These are phyloP conservation scores for Flammula alnicola DNA, from an alignment of 1,284 basidiomycete species.

Conservation along the genomic window DNA sequence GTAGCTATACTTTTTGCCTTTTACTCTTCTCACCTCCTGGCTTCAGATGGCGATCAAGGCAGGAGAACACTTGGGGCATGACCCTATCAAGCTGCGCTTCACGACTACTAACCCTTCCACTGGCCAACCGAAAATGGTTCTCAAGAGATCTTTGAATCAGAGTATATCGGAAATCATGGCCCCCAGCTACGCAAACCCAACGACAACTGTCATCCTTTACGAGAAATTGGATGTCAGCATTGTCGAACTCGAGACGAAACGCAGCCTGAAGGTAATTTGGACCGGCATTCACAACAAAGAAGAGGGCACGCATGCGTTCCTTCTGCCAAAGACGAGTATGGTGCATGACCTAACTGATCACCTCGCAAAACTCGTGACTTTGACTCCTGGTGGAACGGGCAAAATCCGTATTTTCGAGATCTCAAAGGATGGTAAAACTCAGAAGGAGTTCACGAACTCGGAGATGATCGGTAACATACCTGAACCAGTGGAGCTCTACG, in stretches of 20 bases:
- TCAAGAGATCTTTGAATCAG: slow-evolving; percentile 95
- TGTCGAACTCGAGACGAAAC: slow-evolving; percentile 98
- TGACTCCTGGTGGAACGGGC: slow-evolving; percentile 78
- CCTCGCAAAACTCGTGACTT: slow-evolving; percentile 81
- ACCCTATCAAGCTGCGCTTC: slow-evolving; percentile 97
- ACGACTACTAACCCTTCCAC: slow-evolving; percentile 94
- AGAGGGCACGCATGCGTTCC: slow-evolving; percentile 89
- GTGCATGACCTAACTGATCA: slow-evolving; percentile 92
- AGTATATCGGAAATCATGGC: slow-evolving; percentile 97
- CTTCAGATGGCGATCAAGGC: slow-evolving; percentile 91
- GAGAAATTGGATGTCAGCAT: slow-evolving; percentile 98
- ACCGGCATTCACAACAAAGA: slow-evolving; percentile 98
- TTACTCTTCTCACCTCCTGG: slow-evolving; percentile 7
- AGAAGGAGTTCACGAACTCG: slow-evolving; percentile 89
- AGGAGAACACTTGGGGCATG: slow-evolving; percentile 90
- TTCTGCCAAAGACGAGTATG: slow-evolving; percentile 95
- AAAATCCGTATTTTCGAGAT: slow-evolving; percentile 97
- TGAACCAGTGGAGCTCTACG: slow-evolving; percentile 93
- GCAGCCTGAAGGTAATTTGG: slow-evolving; percentile 95
- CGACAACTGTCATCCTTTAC: slow-evolving; percentile 91
- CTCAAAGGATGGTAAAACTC: slow-evolving; percentile 85
- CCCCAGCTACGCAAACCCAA: slow-evolving; percentile 85
- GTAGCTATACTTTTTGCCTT: slow-evolving; percentile 31
- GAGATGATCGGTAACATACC: slow-evolving; percentile 98
- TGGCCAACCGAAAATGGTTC: slow-evolving; percentile 85